These are phyloP conservation scores for Knoxia roxburghii DNA, from an alignment of 257 asterid genomes.

Conservation along the genomic window DNA sequence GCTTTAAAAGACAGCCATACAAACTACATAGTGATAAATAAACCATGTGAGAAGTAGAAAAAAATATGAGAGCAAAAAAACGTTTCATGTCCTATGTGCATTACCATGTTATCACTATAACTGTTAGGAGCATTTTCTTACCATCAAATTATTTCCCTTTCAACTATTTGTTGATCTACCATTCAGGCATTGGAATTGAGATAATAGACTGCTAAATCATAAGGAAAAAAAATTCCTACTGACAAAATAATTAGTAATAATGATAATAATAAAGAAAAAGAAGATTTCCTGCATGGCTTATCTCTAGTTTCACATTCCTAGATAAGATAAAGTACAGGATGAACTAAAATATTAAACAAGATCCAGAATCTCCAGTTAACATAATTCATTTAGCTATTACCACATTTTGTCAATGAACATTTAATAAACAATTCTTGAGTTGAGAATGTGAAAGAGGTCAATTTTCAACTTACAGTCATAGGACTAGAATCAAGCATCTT, in stretches of 20 bases:
- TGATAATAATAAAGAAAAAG: neutral
- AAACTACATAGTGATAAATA: neutral
- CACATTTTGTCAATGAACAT: neutral
- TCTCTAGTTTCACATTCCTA: neutral
- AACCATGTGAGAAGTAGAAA: neutral
- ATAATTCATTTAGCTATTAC: neutral
- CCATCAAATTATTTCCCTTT: neutral
- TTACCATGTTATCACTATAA: neutral
- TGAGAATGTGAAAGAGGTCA: neutral
- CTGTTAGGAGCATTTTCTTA: neutral
- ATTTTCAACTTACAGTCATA: constrained; percentile 44
- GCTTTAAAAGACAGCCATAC: neutral
- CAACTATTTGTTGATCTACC: neutral
- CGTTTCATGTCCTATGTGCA: neutral
- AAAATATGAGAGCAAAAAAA: neutral
- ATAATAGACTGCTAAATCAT: neutral
- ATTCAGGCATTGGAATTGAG: neutral
- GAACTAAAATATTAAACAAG: neutral
- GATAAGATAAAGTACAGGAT: neutral
- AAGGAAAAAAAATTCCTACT: neutral
- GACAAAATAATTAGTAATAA: neutral
- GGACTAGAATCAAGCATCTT: constrained; percentile 64
- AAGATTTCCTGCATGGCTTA: neutral
- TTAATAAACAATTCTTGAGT: neutral
- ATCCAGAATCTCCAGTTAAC: neutral